These are phyloP conservation scores for Terana coerulea DNA, from an alignment of 768 basidiomycete genomes.

Conservation along the genomic window DNA sequence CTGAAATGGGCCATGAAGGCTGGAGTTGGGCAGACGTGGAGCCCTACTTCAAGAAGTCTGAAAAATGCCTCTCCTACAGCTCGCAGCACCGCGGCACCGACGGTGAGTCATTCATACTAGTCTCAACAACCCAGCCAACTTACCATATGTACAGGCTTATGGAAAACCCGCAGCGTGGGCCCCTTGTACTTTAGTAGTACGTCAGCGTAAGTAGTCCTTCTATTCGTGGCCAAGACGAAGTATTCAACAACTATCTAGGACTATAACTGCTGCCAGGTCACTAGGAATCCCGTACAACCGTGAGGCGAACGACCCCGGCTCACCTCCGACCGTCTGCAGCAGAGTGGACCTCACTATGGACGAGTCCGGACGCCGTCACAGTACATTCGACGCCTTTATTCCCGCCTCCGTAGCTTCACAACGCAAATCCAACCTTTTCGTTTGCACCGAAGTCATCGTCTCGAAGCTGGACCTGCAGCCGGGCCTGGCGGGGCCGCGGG, in stretches of 20 bases:
- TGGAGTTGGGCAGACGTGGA: neutral
- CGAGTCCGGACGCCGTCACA: neutral
- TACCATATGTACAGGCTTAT: neutral
- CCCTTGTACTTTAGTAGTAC: neutral
- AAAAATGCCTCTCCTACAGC: neutral
- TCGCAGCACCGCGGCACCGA: neutral
- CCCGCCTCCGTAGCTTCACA: neutral
- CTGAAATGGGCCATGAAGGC: conserved; percentile 16
- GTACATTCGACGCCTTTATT: neutral
- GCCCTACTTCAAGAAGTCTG: neutral
- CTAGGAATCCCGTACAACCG: neutral
- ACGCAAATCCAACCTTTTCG: neutral
- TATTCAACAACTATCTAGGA: too few relatives aligned
- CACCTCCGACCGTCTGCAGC: neutral
- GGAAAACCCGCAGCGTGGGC: neutral
- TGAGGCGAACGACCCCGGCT: neutral
- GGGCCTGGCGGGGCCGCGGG: neutral
- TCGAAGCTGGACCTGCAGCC: neutral
- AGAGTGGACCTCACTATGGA: neutral
- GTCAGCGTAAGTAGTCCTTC: too few relatives aligned
- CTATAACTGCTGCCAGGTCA: too few relatives aligned
- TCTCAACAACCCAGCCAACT: neutral
- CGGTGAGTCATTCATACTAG: neutral
- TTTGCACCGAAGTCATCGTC: neutral
- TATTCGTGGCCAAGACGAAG: too few relatives aligned